Evolutionary conservation across 768 basidiomycete genomes (phyloP).

Genomic region (Peribolospora kevripleyi): DNA sequence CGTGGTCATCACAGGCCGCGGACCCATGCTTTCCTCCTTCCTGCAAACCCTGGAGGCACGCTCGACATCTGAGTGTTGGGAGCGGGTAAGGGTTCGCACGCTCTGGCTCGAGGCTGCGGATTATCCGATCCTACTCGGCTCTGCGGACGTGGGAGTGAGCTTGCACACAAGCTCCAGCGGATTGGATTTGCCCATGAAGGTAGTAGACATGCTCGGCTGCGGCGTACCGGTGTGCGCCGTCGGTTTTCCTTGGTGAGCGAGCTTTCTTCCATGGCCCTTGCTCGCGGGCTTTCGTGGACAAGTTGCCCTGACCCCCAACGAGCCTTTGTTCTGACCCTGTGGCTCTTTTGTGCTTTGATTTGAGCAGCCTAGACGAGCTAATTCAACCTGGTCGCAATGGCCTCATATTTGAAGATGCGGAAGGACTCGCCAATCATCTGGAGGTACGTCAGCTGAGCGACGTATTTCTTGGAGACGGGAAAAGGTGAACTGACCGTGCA

Average conservation of each 20-base stretch:
- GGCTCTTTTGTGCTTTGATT: no score
- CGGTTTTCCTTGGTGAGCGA: conserved; percentile 52
- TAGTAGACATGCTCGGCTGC: conserved; percentile 98
- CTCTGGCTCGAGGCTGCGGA: conserved; percentile 74
- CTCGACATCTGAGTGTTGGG: conserved; percentile 29
- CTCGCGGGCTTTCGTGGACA: no score
- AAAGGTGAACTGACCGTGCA: no score
- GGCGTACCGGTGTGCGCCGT: conserved; percentile 79
- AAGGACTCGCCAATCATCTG: no score
- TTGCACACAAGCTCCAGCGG: conserved; percentile 75
- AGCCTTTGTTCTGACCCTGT: no score
- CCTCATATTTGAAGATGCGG: no score
- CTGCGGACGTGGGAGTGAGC: conserved; percentile 74
- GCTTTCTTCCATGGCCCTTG: background rate
- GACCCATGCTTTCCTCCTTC: conserved; percentile 46
- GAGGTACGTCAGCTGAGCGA: no score
- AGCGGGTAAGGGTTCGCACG: conserved; percentile 50
- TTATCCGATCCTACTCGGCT: conserved; percentile 67
- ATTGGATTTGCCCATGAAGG: conserved; percentile 91
- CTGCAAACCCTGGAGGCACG: conserved; percentile 24
- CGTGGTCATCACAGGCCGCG: conserved; percentile 74
- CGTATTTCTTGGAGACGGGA: no score
- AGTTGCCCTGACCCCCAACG: no score
- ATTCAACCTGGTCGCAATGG: no score
- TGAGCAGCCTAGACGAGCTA: no score